These are phyloP conservation scores for Pleodorina starrii DNA, from an alignment of 139 green algal species.

Conservation along the genomic window DNA sequence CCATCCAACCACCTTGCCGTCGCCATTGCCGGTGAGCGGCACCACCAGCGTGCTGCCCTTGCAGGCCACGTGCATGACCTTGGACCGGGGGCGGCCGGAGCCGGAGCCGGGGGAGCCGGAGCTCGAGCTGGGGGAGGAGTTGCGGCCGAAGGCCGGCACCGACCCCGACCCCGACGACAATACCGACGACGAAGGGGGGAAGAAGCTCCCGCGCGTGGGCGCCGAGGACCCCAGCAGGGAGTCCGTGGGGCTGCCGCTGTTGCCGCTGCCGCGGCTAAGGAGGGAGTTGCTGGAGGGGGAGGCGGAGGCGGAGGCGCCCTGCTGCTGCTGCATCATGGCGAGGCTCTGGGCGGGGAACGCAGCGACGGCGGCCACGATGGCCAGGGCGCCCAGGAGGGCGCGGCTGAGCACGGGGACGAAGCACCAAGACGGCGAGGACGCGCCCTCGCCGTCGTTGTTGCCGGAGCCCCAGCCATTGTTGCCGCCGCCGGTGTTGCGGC, in stretches of 20 bases:
- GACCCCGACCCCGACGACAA: too few relatives aligned
- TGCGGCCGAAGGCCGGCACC: neutral
- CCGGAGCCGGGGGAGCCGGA: too few relatives aligned
- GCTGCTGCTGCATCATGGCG: too few relatives aligned
- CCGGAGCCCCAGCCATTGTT: neutral
- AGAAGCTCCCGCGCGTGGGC: neutral
- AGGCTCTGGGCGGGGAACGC: neutral
- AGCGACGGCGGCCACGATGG: neutral
- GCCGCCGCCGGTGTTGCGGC: neutral
- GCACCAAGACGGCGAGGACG: neutral
- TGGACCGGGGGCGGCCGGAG: slow-evolving; percentile 3
- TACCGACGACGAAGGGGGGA: too few relatives aligned
- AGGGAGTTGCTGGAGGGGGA: neutral
- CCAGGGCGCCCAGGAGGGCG: slow-evolving; percentile 9
- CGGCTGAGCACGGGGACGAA: neutral
- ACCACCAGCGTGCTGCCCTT: slow-evolving; percentile 37
- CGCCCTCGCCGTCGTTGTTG: neutral
- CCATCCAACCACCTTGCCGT: slow-evolving; percentile 23
- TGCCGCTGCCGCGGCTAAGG: too few relatives aligned
- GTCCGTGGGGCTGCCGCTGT: neutral
- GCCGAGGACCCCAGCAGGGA: slow-evolving; percentile 23
- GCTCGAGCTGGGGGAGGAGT: neutral
- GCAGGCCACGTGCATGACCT: slow-evolving; percentile 37
- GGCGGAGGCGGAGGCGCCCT: neutral
- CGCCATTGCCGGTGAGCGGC: neutral